Evolutionary conservation across 2,329 filamentous ascomycete genomes (phyloP), one percentile per base, ranked within the genome.

Genomic region (Aspergillus pseudoglaucus): DNA sequence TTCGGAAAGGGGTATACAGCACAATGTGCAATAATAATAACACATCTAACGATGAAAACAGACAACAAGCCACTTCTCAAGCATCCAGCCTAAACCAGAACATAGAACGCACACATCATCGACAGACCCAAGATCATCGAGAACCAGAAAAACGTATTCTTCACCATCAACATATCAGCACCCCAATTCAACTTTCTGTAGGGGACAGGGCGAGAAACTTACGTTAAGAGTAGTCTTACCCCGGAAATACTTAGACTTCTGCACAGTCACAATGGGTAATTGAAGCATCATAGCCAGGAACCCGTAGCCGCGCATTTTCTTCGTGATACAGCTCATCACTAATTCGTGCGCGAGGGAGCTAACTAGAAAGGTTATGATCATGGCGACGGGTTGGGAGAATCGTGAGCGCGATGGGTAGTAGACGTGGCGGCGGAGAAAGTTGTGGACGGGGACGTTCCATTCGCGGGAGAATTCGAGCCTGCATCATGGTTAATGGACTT

Each of bases 361-460:
- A 60, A 97, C 86, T 48, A 97, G 72, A 63, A 98, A 97, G 0
- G 93, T 97, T 57, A 95, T 87, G 52, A 90, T 72, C 22, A 90
- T 97, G 22, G 93, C 90, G 48, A 85, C 76, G 14, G 80, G 77
- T 48, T 84, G 82, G 17, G 88, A 90, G 59, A 94, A 84, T 57
- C 85, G 83, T 10, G 84, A 82, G 8, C 87, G 78, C 10, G 85
- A 87, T 2, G 90, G 90, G 48, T 83, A 85, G 71, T 97, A 98
- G 54, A 98, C 91, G 69, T 98, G 93, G 20, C 93, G 81, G 6
- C 90, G 84, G 60, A 97, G 85, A 73, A 96, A 98, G 63, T 90
- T 87, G 72, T 97, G 93, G 6, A 96, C 91, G 40, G 91, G 91
- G n/a, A 95, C 82, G 66, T 97, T 97, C 91, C 93, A 97, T 73